Evolutionary conservation across 2,329 filamentous ascomycete species (phyloP), one percentile per base, ranked within the genome.

Genomic region (Chaetomiaceae sp.): DNA sequence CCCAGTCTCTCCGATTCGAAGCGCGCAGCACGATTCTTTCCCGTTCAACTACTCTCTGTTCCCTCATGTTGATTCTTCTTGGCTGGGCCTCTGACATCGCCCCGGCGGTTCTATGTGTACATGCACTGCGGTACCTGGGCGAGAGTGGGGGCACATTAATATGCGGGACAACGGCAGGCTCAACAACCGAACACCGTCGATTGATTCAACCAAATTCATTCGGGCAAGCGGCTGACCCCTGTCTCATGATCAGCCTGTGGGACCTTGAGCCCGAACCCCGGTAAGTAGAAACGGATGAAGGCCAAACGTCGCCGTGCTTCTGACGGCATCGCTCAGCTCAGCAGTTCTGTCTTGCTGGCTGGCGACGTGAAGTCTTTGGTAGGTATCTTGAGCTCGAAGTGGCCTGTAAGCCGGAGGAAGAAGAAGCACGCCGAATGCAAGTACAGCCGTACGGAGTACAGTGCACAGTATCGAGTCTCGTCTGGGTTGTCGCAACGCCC

Each of bases 201-300:
- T 56, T 45, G 15, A 47, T 56, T 56, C 56, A 58, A 58, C 54
- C 54, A 44, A 48, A 54, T 57, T 52, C 35, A 42, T 47, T 34
- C 38, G 32, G 22, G 19, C 33, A 22, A 35, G 24, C 22, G 22
- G 32, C 19, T 35, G 26, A 15, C 26, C 40, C 50, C 47, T 41
- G 37, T 33, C n/a, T 48, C 42, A 35, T 37, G 29, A 49, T 47
- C 48, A 49, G 49, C 37, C 42, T 45, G 50, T n/a, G n/a, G n/a
- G n/a, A n/a, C n/a, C 55, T 47, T 52, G 52, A 49, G 42, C 49
- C 52, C 43, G 40, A 44, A 15, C 26, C 18, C 11, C 29, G 42
- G 26, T 42, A 44, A 47, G 11, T 41, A 17, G 32, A 38, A 40
- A 12, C 20, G 22, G 32, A 39, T 29, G 20, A 19, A 19, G 27